Conservation (phyloP, 148 eudicot genomes). For the Hydrangea macrophylla region DNA sequence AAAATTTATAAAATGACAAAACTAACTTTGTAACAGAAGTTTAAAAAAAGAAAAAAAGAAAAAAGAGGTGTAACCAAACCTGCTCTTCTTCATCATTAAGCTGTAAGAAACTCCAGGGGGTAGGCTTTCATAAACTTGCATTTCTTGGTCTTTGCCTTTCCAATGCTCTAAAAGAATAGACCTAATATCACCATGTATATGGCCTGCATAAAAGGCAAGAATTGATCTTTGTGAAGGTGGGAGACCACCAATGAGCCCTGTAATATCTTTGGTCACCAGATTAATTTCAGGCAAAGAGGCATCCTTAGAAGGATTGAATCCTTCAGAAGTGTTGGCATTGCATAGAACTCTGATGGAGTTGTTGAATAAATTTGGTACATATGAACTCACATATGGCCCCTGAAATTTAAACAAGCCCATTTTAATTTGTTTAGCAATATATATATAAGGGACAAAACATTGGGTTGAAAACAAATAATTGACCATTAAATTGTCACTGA, state of each 20-base stretch:
- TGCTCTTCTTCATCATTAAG: slow-evolving; percentile 37
- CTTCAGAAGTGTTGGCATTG: slow-evolving; percentile 74
- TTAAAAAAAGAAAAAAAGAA: no score
- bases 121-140: slow-evolving; percentile 39
- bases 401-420: slow-evolving; percentile 11
- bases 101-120: slow-evolving; percentile 28
- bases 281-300: slow-evolving; percentile 60
- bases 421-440: no score
- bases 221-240: slow-evolving; percentile 35
- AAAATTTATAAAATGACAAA: no score
- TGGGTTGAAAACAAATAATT: no score
- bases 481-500: no score
- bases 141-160: slow-evolving; percentile 40
- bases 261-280: slow-evolving; percentile 37
- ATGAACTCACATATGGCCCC: slow-evolving; percentile 46
- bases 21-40: no score
- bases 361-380: slow-evolving; percentile 48
- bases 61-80: no score
- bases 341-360: slow-evolving; percentile 68
- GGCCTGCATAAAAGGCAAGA: slow-evolving; percentile 64
- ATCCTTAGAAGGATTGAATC: slow-evolving; percentile 61
- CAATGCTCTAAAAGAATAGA: slow-evolving; percentile 37
- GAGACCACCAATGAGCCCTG: slow-evolving; percentile 33
- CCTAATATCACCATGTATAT: slow-evolving; percentile 54
- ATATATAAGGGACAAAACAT: no score